Base-by-base conservation (phyloP, 2,329 filamentous ascomycete genomes). In the Fusarium paranaense region DNA sequence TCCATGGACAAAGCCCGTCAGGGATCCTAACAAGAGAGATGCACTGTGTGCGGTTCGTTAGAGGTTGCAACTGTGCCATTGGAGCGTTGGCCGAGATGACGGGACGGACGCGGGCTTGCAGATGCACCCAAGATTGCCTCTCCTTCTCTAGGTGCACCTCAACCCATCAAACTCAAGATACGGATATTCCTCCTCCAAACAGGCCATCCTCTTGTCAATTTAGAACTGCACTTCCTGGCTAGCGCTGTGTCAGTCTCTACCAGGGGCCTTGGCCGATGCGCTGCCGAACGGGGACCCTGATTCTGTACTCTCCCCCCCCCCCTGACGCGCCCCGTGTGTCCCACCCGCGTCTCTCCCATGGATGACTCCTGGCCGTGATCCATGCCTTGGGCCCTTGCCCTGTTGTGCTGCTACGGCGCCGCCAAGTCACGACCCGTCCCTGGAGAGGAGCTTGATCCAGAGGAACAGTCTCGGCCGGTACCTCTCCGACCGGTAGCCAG, bases 161-260 rank as follows among this genome's bases (percentile, higher is more conserved):
- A 64, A 13, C 40, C 70, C 66, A 47, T 27, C 42, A 47, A 47
- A 25, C 42, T 20, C 40, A 42, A 42, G 40, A 37, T 37, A 37
- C 35, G 35, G 35, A 40, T 40, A 45, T 45, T 47, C 20, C 42
- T 62, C 38, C 58, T 68, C 35, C 37, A 18, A 20, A 59, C 56
- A 50, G 59, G 30, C 61, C 57, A 64, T 56, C 45, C 47, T 42
- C 45, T 70, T 47, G 64, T 67, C 42, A 56, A 69, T 68, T 47
- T 65, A 71, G 60, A 56, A 50, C 50, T 60, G 27, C 56, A 35
- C 38, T 33, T 74, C 71, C 72, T 66, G 64, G 71, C 72, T 74
- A 74, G 72, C 64, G 72, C 59, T 70, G 71, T 74, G 72, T 74
- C 72, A 74, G 71, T 74, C 60, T 69, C 68, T 74, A 74, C 72